Base-by-base conservation (phyloP, 495 filamentous ascomycete species). In the Aspergillus sclerotioniger region DNA sequence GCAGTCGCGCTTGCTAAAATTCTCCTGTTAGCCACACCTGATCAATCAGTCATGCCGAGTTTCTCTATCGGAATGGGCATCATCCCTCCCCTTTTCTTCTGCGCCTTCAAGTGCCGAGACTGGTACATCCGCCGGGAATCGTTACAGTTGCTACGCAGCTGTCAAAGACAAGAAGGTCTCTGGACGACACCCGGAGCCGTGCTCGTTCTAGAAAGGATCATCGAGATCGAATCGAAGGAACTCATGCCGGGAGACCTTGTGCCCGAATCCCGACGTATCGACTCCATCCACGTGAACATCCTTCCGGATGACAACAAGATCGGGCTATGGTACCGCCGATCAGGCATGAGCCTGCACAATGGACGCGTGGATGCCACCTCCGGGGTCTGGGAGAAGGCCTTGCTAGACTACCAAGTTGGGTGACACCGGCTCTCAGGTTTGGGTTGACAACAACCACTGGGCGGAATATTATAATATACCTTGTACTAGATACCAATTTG, bases 101-200 rank as follows among this genome's bases (percentile, higher is more conserved):
- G 58, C 43, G 54, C 35, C 19, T 53, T 58, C 20, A 63, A 58
- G 47, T 63, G 61, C 41, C 64, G 64, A 8, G 58, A 66, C 43
- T 63, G 52, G 54, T n/a, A 50, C 3, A 46, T 61, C 10, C 57
- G 64, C 12, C 54, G 51, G 6, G 37, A 63, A 35, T 54, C 52
- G 8, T 28, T 66, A 15, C 31, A 28, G 9, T 19, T 66, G 9
- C 37, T 66, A 15, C 52, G 39, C 9, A 43, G 47, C 17, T 61
- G 29, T 12, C 55, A 44, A 12, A 45, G 55, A 7, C 56, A 62
- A 20, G 59, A 62, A 50, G 62, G 59, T 8, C 52, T 54, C 13
- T 65, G 47, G 56, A 49, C 47, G 19, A 53, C 25, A n/a, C 29
- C 13, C 8, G 47, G 37, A 10, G 35, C 56, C 13, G 62, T 53